Base-by-base conservation (phyloP, 192 early-diverging fungal genomes). In the Rhizoclosmatium globosum region DNA sequence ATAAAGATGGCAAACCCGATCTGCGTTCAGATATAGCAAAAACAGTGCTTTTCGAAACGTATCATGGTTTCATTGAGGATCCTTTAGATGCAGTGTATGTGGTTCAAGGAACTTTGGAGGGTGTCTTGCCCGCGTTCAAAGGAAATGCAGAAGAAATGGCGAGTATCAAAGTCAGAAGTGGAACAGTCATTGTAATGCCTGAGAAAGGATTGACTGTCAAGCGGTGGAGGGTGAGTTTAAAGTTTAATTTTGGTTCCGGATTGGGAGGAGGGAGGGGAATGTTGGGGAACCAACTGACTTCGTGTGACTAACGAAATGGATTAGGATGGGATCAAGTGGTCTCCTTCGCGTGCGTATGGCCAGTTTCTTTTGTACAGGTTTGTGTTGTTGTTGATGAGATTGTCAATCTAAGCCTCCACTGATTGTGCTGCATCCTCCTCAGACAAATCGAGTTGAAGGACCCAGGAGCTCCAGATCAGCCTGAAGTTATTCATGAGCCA, bases 251-350 rank as follows among this genome's bases (percentile, higher is more conserved):
- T 31, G 31, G 31, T 0, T 31, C 31, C 31, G 31, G 31, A 31
- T 31, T 31, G 31, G n/a, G 31, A 31, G 31, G 31, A 31, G 0
- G 31, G 31, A 31, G 31, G 31, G 31, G 31, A 31, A 31, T 31
- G 31, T 57, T 57, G 13, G 56, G 15, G 15, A 13, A 57, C 21
- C 17, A 31, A 31, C 31, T 31, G 31, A 31, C 31, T 31, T 31
- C 31, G 31, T 31, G 31, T 31, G 39, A 65, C n/a, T 21, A 15
- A 15, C 13, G n/a, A 15, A 15, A 38, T 23, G 0, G 31, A 23
- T 13, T 65, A 65, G 64, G 64, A 65, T 38, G 64, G 64, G 15
- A 13, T 65, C n/a, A 15, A 65, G 31, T 65, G 64, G 64, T 65
- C 64, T 13, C 64, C 64, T 21, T 65, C 64, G n/a, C 15, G 64